Base-by-base conservation (phyloP, 306 rosid species). In the Rosa multiflora region DNA sequence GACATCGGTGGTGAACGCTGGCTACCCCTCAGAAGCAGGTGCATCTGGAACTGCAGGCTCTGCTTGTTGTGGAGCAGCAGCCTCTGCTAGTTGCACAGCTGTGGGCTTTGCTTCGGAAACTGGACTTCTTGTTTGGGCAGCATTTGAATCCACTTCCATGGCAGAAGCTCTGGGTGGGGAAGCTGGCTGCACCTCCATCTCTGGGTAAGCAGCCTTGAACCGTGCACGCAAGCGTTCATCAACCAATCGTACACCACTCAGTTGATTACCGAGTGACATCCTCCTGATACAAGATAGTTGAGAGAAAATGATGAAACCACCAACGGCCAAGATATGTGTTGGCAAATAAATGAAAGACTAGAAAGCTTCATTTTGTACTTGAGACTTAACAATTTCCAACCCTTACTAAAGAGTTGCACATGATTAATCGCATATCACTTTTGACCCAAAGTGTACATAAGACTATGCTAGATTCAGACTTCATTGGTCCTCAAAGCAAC, bases 201-300 rank as follows among this genome's bases (percentile, higher is more conserved):
- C 98, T 7, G 98, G 98, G 72, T 96, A 96, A 70, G 99, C 98
- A 67, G 99, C 99, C 90, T 96, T 96, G 51, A 96, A 96, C 85
- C 98, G 87, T 75, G 98, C 99, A 17, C 97, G 88, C 76, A 96
- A 88, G 29, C 99, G 98, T 78, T 96, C 98, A 17, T 96, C 98
- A 12, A 96, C 99, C 75, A 96, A 82, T 77, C 99, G 87, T 43
- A 83, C 99, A 75, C 99, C 99, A 53, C 32, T 73, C 86, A 96
- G 87, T 86, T 96, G 99, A 87, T 96, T 96, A 53, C 99, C 99
- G 4, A 96, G 96, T 61, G 99, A 91, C 94, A 96, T 96, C 99
- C 99, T 93, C 83, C 98, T 96, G 88, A 82, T 47, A 72, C 72
- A 58, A 76, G 23, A 73, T n/a, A 47, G 51, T 71, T 0, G 62